A percentile compares a stretch with the other conserved stretches of the same genome.
phyloP scores from a whole-genome alignment of 257 asterid species.

The Nicotiana noctiflora region DNA sequence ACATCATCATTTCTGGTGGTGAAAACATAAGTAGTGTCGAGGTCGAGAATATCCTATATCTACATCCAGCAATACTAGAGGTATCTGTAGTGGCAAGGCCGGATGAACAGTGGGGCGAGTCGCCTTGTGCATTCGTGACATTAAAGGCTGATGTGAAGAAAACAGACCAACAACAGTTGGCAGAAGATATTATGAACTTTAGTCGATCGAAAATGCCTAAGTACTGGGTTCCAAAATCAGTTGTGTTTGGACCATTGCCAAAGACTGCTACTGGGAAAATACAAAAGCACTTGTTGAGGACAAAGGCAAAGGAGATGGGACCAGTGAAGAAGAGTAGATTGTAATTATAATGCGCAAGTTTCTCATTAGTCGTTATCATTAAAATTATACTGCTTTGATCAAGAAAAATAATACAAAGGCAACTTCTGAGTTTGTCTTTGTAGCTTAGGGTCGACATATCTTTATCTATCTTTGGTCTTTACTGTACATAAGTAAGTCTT shows the following conservation, averaged over 20 bases:
- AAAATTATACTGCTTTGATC: neutral
- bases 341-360: conserved; percentile 12
- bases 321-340: conserved; percentile 66
- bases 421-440: neutral
- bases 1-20: conserved; percentile 88
- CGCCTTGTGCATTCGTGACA: conserved; percentile 88
- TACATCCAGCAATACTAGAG: conserved; percentile 66
- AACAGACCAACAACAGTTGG: conserved; percentile 31
- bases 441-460: neutral
- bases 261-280: conserved; percentile 96
- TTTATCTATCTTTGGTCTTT: no score
- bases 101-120: conserved; percentile 90
- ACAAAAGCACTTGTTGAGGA: conserved; percentile 82
- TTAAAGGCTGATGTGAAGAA: conserved; percentile 37
- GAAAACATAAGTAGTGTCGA: conserved; percentile 94
- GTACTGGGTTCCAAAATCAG: conserved; percentile 89
- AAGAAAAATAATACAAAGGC: neutral
- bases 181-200: conserved; percentile 71
- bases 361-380: neutral
- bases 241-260: conserved; percentile 80
- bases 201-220: conserved; percentile 69
- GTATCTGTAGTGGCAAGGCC: conserved; percentile 89
- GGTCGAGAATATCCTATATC: conserved; percentile 76
- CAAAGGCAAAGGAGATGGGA: conserved; percentile 88
- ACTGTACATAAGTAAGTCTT: no score